phyloP scores from a whole-genome alignment of 2,329 filamentous ascomycete genomes.

The Calonectria leucothoes region DNA sequence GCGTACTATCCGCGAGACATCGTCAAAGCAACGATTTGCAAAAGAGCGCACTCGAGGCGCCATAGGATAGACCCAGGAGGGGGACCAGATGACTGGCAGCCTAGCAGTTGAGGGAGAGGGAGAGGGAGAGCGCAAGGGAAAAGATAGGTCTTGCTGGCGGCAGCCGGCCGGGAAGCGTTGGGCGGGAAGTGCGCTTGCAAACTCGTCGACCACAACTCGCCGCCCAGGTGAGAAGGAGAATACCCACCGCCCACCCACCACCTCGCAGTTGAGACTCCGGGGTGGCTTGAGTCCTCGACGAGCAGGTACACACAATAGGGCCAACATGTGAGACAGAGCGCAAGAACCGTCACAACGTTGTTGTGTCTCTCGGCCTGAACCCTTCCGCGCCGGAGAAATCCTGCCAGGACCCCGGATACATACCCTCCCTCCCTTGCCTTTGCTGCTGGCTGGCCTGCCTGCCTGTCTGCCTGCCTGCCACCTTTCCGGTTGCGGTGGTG shows the following conservation, averaged over 20 bases:
- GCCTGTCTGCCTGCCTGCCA: background rate
- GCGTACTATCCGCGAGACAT: conserved; percentile 10
- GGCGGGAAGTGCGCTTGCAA: background rate
- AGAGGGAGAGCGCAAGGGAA: no score
- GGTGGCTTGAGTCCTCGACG: conserved; percentile 2
- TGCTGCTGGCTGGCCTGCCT: no score
- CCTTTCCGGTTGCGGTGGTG: background rate
- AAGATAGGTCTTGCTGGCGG: background rate
- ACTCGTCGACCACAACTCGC: background rate
- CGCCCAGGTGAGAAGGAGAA: no score
- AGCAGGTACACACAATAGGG: background rate
- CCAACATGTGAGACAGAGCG: conserved; percentile 1
- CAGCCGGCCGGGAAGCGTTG: background rate
- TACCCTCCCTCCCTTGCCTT: background rate
- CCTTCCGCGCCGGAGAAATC: conserved; percentile 9
- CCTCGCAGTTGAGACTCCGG: background rate
- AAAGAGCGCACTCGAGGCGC: background rate
- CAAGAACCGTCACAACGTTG: conserved; percentile 4
- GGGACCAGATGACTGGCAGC: background rate
- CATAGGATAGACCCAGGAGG: background rate
- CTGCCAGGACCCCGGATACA: background rate
- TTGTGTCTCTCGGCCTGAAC: conserved; percentile 1
- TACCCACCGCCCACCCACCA: background rate
- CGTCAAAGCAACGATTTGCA: conserved; percentile 2
- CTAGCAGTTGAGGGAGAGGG: background rate